Evolutionary conservation across 306 rosid genomes (phyloP).

Genomic region (Dryas octopetala): DNA sequence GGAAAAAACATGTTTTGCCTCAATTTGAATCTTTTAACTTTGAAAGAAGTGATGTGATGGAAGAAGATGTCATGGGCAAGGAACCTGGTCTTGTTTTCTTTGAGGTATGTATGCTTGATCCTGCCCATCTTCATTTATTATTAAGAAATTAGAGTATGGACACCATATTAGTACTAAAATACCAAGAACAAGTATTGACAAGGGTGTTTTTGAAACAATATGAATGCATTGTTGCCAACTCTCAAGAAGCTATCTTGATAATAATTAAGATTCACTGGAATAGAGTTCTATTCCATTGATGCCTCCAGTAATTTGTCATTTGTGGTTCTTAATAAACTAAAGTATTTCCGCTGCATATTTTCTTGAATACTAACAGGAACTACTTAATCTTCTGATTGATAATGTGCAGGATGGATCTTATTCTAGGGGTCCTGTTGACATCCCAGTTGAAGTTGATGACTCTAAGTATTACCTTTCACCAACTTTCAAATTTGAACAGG

Average conservation of each 20-base stretch:
- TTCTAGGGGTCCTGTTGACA: slow-evolving; percentile 83
- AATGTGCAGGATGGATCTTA: slow-evolving; percentile 89
- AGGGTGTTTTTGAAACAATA: too few species aligned
- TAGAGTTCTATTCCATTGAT: neutral
- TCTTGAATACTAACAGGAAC: neutral
- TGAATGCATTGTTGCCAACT: too few species aligned
- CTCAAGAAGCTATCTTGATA: too few species aligned
- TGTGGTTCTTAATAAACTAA: neutral
- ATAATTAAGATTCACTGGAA: too few species aligned
- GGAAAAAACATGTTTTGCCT: slow-evolving; percentile 46
- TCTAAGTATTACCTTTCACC: slow-evolving; percentile 65
- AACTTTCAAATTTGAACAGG: slow-evolving; percentile 92
- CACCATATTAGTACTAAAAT: neutral
- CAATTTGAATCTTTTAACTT: slow-evolving; percentile 72
- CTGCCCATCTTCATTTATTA: slow-evolving; percentile 9
- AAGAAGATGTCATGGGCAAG: slow-evolving; percentile 83
- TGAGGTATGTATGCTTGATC: slow-evolving; percentile 67
- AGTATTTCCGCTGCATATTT: neutral
- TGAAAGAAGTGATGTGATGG: slow-evolving; percentile 71
- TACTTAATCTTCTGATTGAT: neutral
- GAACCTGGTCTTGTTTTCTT: slow-evolving; percentile 92
- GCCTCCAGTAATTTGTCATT: neutral
- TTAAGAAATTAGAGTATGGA: neutral
- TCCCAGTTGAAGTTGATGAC: slow-evolving; percentile 63
- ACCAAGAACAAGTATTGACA: neutral